Conservation (phyloP, 371 early-diverging fungal species). For the Modicella reniformis region DNA sequence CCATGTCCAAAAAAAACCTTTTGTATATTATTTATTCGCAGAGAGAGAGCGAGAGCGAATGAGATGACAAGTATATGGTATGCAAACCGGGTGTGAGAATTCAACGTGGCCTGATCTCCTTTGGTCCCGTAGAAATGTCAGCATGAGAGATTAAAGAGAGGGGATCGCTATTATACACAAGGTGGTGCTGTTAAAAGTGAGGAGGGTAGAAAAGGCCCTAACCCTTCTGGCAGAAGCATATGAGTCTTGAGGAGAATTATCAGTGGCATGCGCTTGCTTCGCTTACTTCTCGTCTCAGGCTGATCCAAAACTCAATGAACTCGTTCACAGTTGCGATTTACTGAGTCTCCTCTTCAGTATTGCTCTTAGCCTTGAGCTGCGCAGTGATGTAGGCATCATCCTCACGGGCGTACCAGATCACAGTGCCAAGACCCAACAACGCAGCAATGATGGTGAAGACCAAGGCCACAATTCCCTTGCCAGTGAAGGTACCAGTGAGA, state of each 20-base stretch:
- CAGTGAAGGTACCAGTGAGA: slow-evolving; percentile 66
- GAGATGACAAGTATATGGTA: slow-evolving; percentile 19
- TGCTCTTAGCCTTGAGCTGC: slow-evolving; percentile 43
- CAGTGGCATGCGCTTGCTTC: slow-evolving; percentile 41
- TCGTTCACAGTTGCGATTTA: slow-evolving; percentile 13
- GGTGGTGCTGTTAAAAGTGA: slow-evolving; percentile 16
- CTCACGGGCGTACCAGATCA: slow-evolving; percentile 74
- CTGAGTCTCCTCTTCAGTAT: slow-evolving; percentile 34
- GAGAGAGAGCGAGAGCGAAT: not conserved
- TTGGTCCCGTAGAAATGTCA: slow-evolving; percentile 3
- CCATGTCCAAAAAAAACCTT: no score
- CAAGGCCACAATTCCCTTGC: slow-evolving; percentile 75
- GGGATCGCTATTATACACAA: slow-evolving; percentile 38
- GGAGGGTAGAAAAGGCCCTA: not conserved
- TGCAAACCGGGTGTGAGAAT: slow-evolving; percentile 14
- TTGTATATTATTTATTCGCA: slow-evolving; percentile 1
- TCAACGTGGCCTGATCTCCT: no score
- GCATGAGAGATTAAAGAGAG: slow-evolving; percentile 7
- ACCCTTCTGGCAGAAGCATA: not conserved
- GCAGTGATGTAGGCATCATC: slow-evolving; percentile 45
- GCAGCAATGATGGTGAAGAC: slow-evolving; percentile 75
- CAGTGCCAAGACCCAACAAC: slow-evolving; percentile 73
- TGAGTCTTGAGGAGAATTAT: slow-evolving; percentile 14
- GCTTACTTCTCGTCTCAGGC: slow-evolving; percentile 20
- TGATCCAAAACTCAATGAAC: not conserved